Conservation (phyloP, 1,139 yeast genomes). For the Hyphopichia fennica region DNA sequence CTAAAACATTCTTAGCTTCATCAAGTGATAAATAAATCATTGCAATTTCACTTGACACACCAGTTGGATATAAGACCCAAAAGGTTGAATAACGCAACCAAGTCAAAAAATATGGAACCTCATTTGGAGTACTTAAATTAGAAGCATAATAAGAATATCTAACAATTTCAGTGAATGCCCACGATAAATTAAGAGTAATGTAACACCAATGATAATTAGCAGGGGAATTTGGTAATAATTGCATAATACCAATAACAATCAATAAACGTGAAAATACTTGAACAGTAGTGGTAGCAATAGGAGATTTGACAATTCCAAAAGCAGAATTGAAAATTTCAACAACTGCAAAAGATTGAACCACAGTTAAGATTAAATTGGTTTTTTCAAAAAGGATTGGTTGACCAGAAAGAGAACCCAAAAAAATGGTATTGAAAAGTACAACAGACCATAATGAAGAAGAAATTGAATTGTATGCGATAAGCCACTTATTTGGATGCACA, state of each 20-base stretch:
- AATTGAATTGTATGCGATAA: constrained; percentile 45
- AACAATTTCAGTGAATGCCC: constrained; percentile 89
- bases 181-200: constrained; percentile 69
- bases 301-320: constrained; percentile 80
- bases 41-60: constrained; percentile 80
- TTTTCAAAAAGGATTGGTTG: constrained; percentile 62
- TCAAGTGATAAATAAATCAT: constrained; percentile 69
- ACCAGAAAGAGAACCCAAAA: constrained; percentile 40
- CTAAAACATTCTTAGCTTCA: constrained; percentile 55
- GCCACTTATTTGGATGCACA: constrained; percentile 40
- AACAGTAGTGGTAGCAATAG: constrained; percentile 75
- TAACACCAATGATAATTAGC: constrained; percentile 63
- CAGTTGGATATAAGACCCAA: constrained; percentile 81
- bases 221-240: constrained; percentile 66
- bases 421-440: constrained; percentile 42
- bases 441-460: constrained; percentile 48
- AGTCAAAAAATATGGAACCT: constrained; percentile 62
- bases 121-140: constrained; percentile 53
- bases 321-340: constrained; percentile 80
- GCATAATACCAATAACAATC: constrained; percentile 82
- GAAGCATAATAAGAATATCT: constrained; percentile 85
- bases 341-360: constrained; percentile 80
- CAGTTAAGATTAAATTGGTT: constrained; percentile 59
- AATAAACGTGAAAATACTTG: constrained; percentile 86
- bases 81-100: constrained; percentile 84